Conservation (phyloP, 148 eudicot genomes). For the Agrostemma githago region DNA sequence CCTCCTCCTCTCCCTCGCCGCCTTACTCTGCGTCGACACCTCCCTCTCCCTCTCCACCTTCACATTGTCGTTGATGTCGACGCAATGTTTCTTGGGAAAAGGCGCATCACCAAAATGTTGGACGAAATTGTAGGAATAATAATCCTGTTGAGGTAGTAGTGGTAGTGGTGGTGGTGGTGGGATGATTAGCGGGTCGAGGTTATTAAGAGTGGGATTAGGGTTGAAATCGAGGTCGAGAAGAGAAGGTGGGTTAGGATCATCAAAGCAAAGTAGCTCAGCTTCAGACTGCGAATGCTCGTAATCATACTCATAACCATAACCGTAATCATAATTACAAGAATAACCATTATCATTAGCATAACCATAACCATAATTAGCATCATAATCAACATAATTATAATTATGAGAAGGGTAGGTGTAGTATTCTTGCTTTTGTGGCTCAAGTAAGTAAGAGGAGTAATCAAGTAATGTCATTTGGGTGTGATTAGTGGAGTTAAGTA, state of each 20-base stretch:
- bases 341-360: neutral
- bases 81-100: neutral
- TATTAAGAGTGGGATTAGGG: neutral
- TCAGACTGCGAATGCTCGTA: slow-evolving; percentile 1
- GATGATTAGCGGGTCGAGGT: slow-evolving; percentile 7
- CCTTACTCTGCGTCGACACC: slow-evolving; percentile 50
- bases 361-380: neutral
- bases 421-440: neutral
- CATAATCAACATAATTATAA: neutral
- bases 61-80: neutral
- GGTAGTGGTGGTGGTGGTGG: neutral
- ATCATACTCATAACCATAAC: neutral
- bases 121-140: neutral
- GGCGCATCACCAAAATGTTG: slow-evolving; percentile 1
- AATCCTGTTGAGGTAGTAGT: too few relatives aligned
- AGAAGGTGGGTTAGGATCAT: slow-evolving; percentile 25
- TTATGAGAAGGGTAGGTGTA: neutral
- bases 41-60: neutral
- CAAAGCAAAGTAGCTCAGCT: slow-evolving; percentile 29
- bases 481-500: neutral
- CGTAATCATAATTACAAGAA: too few relatives aligned
- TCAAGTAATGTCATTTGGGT: slow-evolving; percentile 18
- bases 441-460: slow-evolving; percentile 12
- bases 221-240: slow-evolving; percentile 17
- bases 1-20: slow-evolving; percentile 76